Conservation (phyloP, 2,329 filamentous ascomycete species). For the Colletotrichum eremochloae region DNA sequence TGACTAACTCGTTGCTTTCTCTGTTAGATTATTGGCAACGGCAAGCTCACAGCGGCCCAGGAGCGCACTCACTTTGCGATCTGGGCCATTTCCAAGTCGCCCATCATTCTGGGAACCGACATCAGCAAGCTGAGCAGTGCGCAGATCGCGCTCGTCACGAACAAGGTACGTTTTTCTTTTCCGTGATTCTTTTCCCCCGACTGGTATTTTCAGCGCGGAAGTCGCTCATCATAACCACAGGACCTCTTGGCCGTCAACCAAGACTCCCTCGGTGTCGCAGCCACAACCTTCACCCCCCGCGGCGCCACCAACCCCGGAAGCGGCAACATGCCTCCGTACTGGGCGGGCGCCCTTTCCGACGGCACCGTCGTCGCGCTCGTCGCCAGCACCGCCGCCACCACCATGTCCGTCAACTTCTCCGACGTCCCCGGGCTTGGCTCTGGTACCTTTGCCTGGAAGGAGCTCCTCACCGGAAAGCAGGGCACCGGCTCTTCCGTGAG, state of each 20-base stretch:
- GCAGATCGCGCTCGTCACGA: background rate
- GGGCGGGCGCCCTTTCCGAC: background rate
- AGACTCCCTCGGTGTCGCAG: background rate
- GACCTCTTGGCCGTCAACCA: background rate
- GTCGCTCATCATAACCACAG: background rate
- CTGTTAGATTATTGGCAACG: background rate
- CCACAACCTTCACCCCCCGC: background rate
- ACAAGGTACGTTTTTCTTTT: background rate
- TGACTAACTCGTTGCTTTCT: constrained; percentile 43
- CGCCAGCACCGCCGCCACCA: background rate
- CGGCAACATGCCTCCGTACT: constrained; percentile 1
- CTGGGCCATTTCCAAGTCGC: constrained; percentile 60
- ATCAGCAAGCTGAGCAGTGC: constrained; percentile 45
- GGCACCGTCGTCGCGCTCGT: background rate
- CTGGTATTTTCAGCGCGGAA: background rate
- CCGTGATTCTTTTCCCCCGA: background rate
- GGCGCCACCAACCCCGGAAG: background rate
- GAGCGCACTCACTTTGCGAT: constrained; percentile 59
- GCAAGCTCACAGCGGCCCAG: constrained; percentile 51
- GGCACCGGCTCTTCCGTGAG: background rate
- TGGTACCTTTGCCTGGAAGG: background rate
- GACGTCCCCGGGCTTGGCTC: background rate
- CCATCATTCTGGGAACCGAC: constrained; percentile 57
- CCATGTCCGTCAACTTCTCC: background rate
- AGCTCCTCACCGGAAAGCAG: constrained; percentile 2